Evolutionary conservation across 2,329 filamentous ascomycete genomes (phyloP).

Genomic region (Eutypella sp.): DNA sequence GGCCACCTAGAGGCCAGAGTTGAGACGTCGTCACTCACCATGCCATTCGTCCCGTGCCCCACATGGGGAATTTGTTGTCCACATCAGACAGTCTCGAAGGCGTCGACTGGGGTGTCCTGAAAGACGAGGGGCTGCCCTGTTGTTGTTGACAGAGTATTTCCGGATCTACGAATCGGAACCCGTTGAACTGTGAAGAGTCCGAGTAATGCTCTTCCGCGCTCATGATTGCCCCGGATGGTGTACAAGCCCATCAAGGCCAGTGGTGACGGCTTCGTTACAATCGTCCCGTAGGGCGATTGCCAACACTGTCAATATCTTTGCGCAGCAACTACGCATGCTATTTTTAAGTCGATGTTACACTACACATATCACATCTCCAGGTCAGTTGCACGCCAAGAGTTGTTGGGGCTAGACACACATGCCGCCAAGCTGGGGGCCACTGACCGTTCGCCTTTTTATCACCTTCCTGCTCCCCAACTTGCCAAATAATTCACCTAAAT

Average conservation of each 20-base stretch:
- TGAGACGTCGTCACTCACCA: constrained; percentile 5
- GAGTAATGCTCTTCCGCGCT: background rate
- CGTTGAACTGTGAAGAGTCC: background rate
- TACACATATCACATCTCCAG: too few relatives aligned
- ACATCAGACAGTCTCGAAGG: constrained; percentile 8
- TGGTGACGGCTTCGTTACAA: too few relatives aligned
- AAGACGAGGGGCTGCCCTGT: background rate
- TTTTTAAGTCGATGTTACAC: too few relatives aligned
- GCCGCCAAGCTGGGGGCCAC: too few relatives aligned
- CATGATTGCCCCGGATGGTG: background rate
- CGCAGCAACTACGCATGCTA: too few relatives aligned
- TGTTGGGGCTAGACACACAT: too few relatives aligned
- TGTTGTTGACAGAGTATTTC: background rate
- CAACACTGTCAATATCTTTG: too few relatives aligned
- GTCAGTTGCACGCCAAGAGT: too few relatives aligned
- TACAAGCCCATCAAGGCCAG: background rate
- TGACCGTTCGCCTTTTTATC: too few relatives aligned
- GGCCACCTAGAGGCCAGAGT: background rate
- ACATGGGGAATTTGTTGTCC: constrained; percentile 4
- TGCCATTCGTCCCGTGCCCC: constrained; percentile 11
- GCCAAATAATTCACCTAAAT: too few relatives aligned
- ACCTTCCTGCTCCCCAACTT: too few relatives aligned
- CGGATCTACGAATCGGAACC: background rate
- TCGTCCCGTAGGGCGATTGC: too few relatives aligned
- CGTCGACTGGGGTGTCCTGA: constrained; percentile 1